Conservation (phyloP, 192 early-diverging fungal species). For the Coemansia umbellata region DNA sequence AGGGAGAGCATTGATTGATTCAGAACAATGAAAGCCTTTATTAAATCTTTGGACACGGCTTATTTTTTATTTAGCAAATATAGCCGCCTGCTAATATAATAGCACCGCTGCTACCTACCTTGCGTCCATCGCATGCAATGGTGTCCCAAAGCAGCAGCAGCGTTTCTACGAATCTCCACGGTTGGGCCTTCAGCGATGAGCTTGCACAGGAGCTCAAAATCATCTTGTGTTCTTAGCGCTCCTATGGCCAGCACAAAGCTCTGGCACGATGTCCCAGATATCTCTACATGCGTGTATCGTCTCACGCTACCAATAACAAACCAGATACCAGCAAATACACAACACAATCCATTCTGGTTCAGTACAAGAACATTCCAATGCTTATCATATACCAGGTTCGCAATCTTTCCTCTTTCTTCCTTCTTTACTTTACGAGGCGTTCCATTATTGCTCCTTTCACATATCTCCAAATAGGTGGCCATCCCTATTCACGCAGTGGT, state of each 20-base stretch:
- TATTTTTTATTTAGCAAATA: neutral
- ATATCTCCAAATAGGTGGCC: too few relatives aligned
- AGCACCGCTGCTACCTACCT: too few relatives aligned
- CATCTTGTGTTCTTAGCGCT: constrained; percentile 11
- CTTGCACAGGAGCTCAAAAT: constrained; percentile 18
- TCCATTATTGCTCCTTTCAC: too few relatives aligned
- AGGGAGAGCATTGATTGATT: too few relatives aligned
- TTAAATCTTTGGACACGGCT: too few relatives aligned
- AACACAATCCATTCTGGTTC: too few relatives aligned
- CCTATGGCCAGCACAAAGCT: constrained; percentile 43
- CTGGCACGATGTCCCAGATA: constrained; percentile 31
- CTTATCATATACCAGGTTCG: too few relatives aligned
- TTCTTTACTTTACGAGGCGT: too few relatives aligned
- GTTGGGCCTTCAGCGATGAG: constrained; percentile 12
- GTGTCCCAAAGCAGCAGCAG: constrained; percentile 29
- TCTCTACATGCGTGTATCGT: constrained; percentile 15
- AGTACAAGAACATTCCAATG: too few relatives aligned
- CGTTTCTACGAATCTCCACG: constrained; percentile 40
- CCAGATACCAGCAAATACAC: neutral
- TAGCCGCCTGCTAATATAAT: neutral
- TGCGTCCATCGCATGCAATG: constrained; percentile 15
- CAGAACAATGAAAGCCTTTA: too few relatives aligned
- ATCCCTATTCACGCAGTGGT: too few relatives aligned
- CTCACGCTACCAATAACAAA: constrained; percentile 14
- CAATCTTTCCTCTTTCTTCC: too few relatives aligned